Conservation (phyloP, 2,329 filamentous ascomycete genomes). For the Pseudocercospora pini-densiflorae region DNA sequence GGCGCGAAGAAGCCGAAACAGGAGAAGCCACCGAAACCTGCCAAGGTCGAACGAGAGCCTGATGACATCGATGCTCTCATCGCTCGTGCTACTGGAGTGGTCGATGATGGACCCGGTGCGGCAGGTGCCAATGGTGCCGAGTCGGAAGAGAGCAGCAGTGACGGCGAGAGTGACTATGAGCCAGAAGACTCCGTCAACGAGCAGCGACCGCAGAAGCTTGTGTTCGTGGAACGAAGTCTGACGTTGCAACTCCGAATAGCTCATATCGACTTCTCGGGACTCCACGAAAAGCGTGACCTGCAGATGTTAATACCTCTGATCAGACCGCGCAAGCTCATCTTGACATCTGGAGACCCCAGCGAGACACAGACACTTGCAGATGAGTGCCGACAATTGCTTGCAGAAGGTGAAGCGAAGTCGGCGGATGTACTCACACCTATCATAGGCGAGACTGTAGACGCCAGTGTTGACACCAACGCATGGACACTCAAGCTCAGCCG, state of each 20-base stretch:
- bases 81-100: constrained; percentile 36
- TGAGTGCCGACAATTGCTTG: constrained; percentile 73
- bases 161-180: constrained; percentile 57
- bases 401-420: constrained; percentile 31
- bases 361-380: constrained; percentile 80
- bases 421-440: constrained; percentile 74
- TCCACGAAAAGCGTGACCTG: constrained; percentile 91
- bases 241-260: constrained; percentile 75
- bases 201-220: constrained; percentile 74
- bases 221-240: constrained; percentile 67
- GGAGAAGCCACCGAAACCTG: constrained; percentile 24
- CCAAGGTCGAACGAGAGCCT: constrained; percentile 33
- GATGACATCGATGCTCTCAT: constrained; percentile 44
- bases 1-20: constrained; percentile 68
- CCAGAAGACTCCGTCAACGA: constrained; percentile 53
- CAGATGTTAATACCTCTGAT: constrained; percentile 96
- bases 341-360: constrained; percentile 78
- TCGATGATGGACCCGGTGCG: constrained; percentile 14
- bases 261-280: constrained; percentile 87
- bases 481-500: constrained; percentile 94
- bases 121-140: constrained; percentile 24
- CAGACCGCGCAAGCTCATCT: constrained; percentile 88
- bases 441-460: constrained; percentile 76
- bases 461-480: constrained; percentile 95
- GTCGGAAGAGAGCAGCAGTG: constrained; percentile 30